Percentiles rank a stretch among this genome's conserved stretches.
Evolutionary conservation across 345 rosid genomes (phyloP).

Genomic region (Laguncularia racemosa): DNA sequence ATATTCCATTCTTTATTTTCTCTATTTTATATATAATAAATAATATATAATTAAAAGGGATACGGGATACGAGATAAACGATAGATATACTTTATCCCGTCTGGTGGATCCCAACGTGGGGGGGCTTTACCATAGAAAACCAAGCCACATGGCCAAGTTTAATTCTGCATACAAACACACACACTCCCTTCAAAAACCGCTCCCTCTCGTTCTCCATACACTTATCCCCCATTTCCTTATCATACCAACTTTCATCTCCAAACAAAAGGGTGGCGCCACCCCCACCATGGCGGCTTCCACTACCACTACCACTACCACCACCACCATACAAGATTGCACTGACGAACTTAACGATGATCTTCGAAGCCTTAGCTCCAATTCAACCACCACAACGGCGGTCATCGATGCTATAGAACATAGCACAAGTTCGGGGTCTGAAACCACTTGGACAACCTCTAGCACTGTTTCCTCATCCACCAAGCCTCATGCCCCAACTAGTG

Average conservation of each 20-base stretch:
- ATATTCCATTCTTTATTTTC: not conserved
- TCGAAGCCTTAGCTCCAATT: slow-evolving; percentile 32
- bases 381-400: slow-evolving; percentile 18
- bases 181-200: slow-evolving; percentile 9
- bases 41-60: too few relatives aligned
- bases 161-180: slow-evolving; percentile 17
- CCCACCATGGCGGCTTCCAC: slow-evolving; percentile 9
- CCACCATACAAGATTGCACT: slow-evolving; percentile 17
- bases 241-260: not conserved
- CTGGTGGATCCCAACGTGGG: slow-evolving; percentile 9
- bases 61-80: not conserved
- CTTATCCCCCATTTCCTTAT: not conserved
- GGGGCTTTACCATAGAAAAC: slow-evolving; percentile 14
- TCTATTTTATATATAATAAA: too few relatives aligned
- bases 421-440: slow-evolving; percentile 32
- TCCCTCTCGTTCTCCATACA: slow-evolving; percentile 2
- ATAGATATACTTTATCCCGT: slow-evolving; percentile 4
- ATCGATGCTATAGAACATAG: slow-evolving; percentile 24
- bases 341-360: slow-evolving; percentile 31
- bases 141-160: slow-evolving; percentile 28
- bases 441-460: slow-evolving; percentile 21
- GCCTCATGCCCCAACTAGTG: slow-evolving; percentile 38
- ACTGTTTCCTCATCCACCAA: slow-evolving; percentile 15
- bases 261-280: too few relatives aligned
- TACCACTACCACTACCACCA: not conserved